phyloP scores from a whole-genome alignment of 140 eudicot species.

The Oenanthe javanica region DNA sequence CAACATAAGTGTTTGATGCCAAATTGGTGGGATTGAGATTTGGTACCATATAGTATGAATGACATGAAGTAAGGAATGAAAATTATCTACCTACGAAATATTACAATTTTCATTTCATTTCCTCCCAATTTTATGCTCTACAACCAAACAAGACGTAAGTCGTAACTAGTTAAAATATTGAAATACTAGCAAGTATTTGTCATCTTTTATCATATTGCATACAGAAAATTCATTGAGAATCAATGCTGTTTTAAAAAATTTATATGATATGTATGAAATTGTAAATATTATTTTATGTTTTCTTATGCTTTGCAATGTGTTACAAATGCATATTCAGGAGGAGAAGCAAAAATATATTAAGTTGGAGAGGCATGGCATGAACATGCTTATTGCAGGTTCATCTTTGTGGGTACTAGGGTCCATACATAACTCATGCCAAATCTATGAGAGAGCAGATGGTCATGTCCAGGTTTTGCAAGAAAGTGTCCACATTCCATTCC shows the following conservation, averaged over 20 bases:
- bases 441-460: slow-evolving; percentile 62
- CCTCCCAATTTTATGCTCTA: background rate
- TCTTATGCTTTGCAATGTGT: background rate
- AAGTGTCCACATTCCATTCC: slow-evolving; percentile 66
- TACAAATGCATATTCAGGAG: slow-evolving; percentile 27
- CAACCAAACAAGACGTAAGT: background rate
- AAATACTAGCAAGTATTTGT: background rate
- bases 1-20: no score
- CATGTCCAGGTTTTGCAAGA: no score
- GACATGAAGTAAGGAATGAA: no score
- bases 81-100: no score
- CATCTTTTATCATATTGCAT: background rate
- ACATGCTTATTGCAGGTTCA: slow-evolving; percentile 60
- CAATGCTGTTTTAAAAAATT: background rate
- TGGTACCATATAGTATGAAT: background rate
- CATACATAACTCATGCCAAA: slow-evolving; percentile 68
- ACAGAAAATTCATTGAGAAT: background rate
- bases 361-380: slow-evolving; percentile 47
- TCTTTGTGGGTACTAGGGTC: slow-evolving; percentile 71
- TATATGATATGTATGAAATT: background rate
- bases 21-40: no score
- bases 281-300: background rate
- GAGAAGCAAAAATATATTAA: slow-evolving; percentile 44
- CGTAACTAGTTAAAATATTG: background rate
- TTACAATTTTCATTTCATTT: background rate